Evolutionary conservation across 2,329 filamentous ascomycete species (phyloP), one percentile per base, ranked within the genome.

Genomic region (Aspergillus pseudoglaucus): DNA sequence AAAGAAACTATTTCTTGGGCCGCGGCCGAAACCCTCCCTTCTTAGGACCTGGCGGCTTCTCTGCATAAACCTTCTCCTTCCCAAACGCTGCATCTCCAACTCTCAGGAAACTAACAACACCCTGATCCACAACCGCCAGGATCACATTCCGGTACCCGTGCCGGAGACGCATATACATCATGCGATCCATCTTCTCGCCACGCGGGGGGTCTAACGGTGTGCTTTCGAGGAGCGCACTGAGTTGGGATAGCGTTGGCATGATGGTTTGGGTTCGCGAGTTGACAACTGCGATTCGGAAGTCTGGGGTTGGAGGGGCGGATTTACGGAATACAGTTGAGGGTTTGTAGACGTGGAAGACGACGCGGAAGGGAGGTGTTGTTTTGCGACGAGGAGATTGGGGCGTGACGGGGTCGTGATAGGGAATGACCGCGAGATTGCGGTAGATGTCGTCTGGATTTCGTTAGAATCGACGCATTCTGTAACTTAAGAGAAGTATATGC

Each of bases 61-160:
- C 55, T 60, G 84, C 81, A 59, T 82, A 89, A 33, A 95, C 61
- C 65, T 72, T 81, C 67, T 95, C 89, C 53, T 82, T 79, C 0
- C 77, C 84, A 68, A 96, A 96, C 1, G 84, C 84, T 9, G 83
- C 83, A 72, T 97, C 90, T 1, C 80, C 82, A 49, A 96, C 77
- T 20, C 87, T 76, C 60, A 96, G 75, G 64, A 91, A 97, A 65
- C 91, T 97, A 41, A 90, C 85, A 18, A 97, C 78, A 0, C 93
- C 93, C 53, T 89, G 81, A 64, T 97, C 93, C 30, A 96, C 90
- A 2, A 97, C 80, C 0, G 90, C 93, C 20, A 98, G 66, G 30
- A 96, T 75, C 27, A 93, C 87, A 66, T 88, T 93, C 54, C 88
- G 80, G 65, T 85, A 83, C 1, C 90, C 93, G 60, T 95, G 83